Evolutionary conservation across 129 eudicot species (phyloP).

Genomic region (Smallanthus sonchifolius): DNA sequence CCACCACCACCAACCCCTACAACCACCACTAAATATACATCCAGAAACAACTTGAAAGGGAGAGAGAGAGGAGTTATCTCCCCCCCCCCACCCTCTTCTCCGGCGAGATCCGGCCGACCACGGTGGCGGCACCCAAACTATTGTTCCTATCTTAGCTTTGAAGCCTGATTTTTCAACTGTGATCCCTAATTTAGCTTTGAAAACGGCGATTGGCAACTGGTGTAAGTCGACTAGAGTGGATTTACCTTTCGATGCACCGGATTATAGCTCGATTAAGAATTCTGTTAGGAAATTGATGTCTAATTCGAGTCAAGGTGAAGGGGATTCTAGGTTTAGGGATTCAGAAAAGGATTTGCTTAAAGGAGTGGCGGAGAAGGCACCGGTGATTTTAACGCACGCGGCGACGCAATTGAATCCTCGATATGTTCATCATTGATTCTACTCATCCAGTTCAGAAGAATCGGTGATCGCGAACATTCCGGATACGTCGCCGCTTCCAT

Average conservation of each 20-base stretch:
- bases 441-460: conserved; percentile 74
- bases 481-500: conserved; percentile 60
- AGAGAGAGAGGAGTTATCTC: too few species aligned
- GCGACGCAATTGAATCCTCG: conserved; percentile 59
- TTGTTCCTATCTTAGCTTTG: too few species aligned
- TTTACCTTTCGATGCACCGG: conserved; percentile 32
- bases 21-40: too few species aligned
- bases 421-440: conserved; percentile 25
- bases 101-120: too few species aligned
- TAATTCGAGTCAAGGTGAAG: neutral
- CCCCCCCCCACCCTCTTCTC: too few species aligned
- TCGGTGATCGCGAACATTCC: conserved; percentile 68
- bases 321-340: conserved; percentile 31
- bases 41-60: too few species aligned
- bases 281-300: conserved; percentile 24
- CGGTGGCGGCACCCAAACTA: too few species aligned
- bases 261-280: conserved; percentile 30
- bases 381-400: conserved; percentile 44
- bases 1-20: too few species aligned
- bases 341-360: conserved; percentile 62
- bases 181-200: conserved; percentile 69
- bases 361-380: conserved; percentile 51
- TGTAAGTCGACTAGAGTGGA: conserved; percentile 42
- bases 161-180: conserved; percentile 53
- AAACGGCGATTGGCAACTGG: conserved; percentile 66